Conservation (phyloP, 73 alveolate species). For the Paramecium tetraurelia region DNA sequence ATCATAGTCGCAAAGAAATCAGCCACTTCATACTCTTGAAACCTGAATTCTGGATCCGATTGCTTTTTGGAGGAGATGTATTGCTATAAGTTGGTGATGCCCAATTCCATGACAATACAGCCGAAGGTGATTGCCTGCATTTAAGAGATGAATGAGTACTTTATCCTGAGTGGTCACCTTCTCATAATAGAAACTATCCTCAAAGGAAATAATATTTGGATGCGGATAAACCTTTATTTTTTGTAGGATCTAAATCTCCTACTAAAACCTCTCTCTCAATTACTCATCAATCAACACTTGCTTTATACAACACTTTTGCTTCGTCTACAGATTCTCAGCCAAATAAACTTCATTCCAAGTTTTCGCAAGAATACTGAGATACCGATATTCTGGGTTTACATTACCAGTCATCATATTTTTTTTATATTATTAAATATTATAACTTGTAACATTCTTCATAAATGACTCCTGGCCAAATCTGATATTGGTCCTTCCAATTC, state of each 20-base stretch:
- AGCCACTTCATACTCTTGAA: conserved; percentile 23
- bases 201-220: conserved; percentile 7
- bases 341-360: conserved; percentile 12
- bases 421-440: background rate
- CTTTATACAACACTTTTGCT: background rate
- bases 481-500: background rate
- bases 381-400: background rate
- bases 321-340: background rate
- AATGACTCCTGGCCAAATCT: background rate
- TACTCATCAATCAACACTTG: background rate
- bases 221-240: conserved; percentile 7
- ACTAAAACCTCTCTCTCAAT: background rate
- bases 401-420: background rate
- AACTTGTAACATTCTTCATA: background rate
- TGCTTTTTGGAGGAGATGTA: background rate
- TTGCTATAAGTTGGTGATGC: background rate
- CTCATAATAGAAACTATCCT: conserved; percentile 1
- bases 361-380: background rate
- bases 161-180: background rate
- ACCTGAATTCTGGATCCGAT: background rate
- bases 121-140: background rate
- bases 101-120: conserved; percentile 40
- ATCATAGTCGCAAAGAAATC: conserved; percentile 18
- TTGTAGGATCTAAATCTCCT: background rate
- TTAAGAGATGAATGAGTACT: background rate